Evolutionary conservation across 1,284 basidiomycete species (phyloP).

Genomic region (Puccinia polysora): DNA sequence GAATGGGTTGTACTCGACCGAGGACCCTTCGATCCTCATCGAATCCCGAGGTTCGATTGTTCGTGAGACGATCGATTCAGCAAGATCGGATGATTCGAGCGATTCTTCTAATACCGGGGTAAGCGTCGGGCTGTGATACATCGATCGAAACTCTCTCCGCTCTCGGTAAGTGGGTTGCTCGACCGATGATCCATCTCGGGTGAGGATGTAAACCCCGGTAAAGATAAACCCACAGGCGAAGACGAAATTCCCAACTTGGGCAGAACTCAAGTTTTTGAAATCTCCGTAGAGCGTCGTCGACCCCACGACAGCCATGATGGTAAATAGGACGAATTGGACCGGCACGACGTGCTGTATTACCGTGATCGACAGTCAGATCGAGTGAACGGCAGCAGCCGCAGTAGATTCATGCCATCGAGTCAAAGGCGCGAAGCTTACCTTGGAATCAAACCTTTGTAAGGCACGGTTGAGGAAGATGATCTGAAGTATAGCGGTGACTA

Average conservation of each 20-base stretch:
- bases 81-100: not conserved
- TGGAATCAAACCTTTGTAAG: conserved; percentile 53
- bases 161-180: not conserved
- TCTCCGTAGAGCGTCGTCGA: conserved; percentile 90
- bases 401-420: not conserved
- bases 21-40: not conserved
- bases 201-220: conserved; percentile 68
- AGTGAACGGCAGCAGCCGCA: conserved; percentile 44
- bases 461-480: conserved; percentile 77
- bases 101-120: conserved; percentile 14
- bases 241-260: conserved; percentile 76
- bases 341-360: conserved; percentile 74
- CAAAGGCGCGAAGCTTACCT: conserved; percentile 31
- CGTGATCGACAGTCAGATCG: not conserved
- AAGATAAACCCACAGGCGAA: conserved; percentile 79
- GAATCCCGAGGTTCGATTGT: not conserved
- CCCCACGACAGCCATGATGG: conserved; percentile 74
- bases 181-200: conserved; percentile 43
- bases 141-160: not conserved
- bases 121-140: not conserved
- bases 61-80: not conserved
- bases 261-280: conserved; percentile 61
- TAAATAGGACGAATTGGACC: conserved; percentile 80
- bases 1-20: not conserved
- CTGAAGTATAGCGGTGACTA: conserved; percentile 77